phyloP scores from a whole-genome alignment of 352 stramenopile species.

The Pythium oligandrum region DNA sequence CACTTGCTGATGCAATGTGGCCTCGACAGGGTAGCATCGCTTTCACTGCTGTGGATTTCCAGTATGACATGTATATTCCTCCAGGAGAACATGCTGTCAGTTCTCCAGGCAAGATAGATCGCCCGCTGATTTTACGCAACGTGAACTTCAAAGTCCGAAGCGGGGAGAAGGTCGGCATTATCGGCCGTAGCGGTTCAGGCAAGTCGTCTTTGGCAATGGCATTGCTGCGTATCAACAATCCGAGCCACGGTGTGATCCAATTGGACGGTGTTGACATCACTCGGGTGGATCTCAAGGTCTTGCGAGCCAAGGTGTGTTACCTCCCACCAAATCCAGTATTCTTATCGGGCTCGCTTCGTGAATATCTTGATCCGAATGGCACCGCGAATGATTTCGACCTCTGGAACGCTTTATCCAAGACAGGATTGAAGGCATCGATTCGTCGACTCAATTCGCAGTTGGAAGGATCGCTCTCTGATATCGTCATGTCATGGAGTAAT shows the following conservation, averaged over 20 bases:
- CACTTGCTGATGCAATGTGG: conserved; percentile 17
- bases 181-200: conserved; percentile 79
- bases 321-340: conserved; percentile 74
- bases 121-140: conserved; percentile 15
- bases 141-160: conserved; percentile 38
- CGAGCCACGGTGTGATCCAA: conserved; percentile 25
- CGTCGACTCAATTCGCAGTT: conserved; percentile 23
- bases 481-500: conserved; percentile 88
- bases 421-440: conserved; percentile 54
- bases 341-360: conserved; percentile 80
- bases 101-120: conserved; percentile 2
- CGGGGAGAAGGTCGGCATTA: conserved; percentile 63
- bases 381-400: conserved; percentile 68
- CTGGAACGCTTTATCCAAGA: conserved; percentile 55
- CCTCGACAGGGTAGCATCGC: conserved; percentile 14
- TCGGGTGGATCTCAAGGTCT: conserved; percentile 21
- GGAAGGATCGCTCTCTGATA: conserved; percentile 39
- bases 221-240: conserved; percentile 84
- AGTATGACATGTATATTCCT: conserved; percentile 14
- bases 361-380: conserved; percentile 86
- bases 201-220: conserved; percentile 81
- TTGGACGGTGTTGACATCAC: conserved; percentile 37
- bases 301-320: conserved; percentile 30
- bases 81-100: not conserved
- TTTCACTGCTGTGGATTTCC: conserved; percentile 19